A percentile compares a stretch with the other conserved stretches of the same genome.
phyloP scores from a whole-genome alignment of 371 early-diverging fungal species.

The Lichtheimia ornata region DNA sequence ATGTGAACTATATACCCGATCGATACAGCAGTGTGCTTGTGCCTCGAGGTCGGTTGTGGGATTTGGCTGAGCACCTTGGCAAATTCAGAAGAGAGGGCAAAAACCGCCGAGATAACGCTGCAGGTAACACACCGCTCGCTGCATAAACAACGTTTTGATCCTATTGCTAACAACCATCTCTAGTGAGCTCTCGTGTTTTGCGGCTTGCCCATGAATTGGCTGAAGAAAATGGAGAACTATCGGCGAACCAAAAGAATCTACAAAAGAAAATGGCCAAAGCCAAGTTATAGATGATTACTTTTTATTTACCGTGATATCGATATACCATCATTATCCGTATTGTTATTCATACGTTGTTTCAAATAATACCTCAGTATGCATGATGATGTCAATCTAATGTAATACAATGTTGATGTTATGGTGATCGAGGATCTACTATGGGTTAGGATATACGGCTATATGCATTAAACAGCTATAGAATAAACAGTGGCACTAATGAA shows the following conservation, averaged over 20 bases:
- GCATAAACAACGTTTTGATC: background rate
- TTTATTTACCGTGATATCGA: no score
- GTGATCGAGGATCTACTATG: no score
- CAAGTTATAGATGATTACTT: conserved; percentile 6
- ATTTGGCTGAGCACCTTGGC: conserved; percentile 83
- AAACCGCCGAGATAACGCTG: conserved; percentile 84
- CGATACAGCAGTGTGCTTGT: conserved; percentile 51
- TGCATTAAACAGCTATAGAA: no score
- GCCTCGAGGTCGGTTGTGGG: conserved; percentile 75
- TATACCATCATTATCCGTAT: no score
- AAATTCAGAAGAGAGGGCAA: conserved; percentile 85
- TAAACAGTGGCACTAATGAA: no score
- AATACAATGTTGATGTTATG: no score
- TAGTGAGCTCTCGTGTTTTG: conserved; percentile 38
- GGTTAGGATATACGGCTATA: no score
- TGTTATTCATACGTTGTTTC: no score
- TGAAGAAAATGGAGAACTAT: conserved; percentile 22
- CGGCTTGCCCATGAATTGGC: conserved; percentile 30
- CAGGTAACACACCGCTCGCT: conserved; percentile 45
- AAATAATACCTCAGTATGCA: no score
- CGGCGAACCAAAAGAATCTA: conserved; percentile 20
- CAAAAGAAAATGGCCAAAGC: conserved; percentile 9
- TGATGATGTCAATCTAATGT: no score
- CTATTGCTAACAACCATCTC: background rate
- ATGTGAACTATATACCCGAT: conserved; percentile 56